A percentile compares a stretch with the other conserved stretches of the same genome.
Evolutionary conservation across 139 green algal species (phyloP).

Genomic region (Edaphochlamys debaryana): DNA sequence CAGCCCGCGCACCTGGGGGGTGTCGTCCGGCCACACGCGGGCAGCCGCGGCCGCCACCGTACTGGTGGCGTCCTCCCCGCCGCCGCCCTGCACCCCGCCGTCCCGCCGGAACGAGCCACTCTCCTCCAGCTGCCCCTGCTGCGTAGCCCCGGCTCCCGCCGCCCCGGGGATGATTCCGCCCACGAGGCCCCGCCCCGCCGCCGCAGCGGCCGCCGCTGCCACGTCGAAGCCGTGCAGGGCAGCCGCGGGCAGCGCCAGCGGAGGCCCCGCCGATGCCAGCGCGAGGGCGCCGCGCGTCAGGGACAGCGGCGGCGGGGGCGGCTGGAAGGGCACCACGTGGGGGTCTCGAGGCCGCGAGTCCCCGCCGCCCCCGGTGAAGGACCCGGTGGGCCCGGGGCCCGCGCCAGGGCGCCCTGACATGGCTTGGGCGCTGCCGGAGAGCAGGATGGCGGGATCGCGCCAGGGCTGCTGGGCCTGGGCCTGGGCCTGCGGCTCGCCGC

Average conservation of each 20-base stretch:
- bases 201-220: conserved; percentile 9
- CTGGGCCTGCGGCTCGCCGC: background rate
- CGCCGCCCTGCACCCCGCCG: no score
- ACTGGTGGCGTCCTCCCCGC: background rate
- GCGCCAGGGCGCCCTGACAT: background rate
- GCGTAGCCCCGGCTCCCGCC: background rate
- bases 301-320: conserved; percentile 32
- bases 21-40: conserved; percentile 1
- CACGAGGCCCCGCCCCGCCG: conserved; percentile 1
- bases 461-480: background rate
- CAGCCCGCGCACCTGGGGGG: conserved; percentile 10
- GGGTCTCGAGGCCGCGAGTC: no score
- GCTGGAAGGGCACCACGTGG: conserved; percentile 23
- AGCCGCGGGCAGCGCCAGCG: background rate
- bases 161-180: background rate
- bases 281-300: background rate
- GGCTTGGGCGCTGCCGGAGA: background rate
- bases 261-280: background rate
- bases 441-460: conserved; percentile 9
- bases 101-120: no score
- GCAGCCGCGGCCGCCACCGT: conserved; percentile 1
- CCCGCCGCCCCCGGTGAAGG: background rate
- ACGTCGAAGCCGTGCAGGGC: conserved; percentile 35
- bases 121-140: background rate
- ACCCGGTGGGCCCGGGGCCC: no score